Base-by-base conservation (phyloP, 345 rosid species). In the Schrenkiella parvula region DNA sequence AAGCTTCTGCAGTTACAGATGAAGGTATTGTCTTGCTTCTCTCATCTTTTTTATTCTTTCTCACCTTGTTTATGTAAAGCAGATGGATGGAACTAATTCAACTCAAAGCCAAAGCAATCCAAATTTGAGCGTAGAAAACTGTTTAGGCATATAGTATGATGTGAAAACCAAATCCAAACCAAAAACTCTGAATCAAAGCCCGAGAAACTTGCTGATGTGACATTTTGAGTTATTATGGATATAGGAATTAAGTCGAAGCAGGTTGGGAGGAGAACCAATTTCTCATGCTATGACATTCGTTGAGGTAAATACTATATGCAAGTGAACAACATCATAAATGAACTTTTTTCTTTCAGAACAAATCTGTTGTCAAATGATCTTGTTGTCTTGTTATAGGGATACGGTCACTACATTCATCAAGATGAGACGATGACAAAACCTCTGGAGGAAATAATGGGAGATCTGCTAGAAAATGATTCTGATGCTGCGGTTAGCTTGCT, bases 1-100 rank as follows among this genome's bases (percentile, higher is more conserved):
- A 86, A 86, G 83, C 78, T 79, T 78, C 78, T 88, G 73, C 90
- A 88, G 67, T 64, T 80, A 55, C 87, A 84, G 75, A 57, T 88
- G 73, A 84, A 79, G 88, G 93, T 86, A 75, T 61, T 37, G 12
- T 13, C 56, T 13, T 51, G 50, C 48, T 73, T 66, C 50, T 54
- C 51, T 18, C 4, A 29, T 53, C 44, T 50, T 23, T 23, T 44
- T 23, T 44, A 3, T 2, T 23, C 15, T 2, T 51, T 25, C 18
- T 51, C 32, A n/a, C 31, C 55, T 50, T 23, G 9, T n/a, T 48
- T 11, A 23, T 50, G 10, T 5, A 23, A 34, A 52, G 10, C 2
- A 52, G 2, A 51, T 51, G 4, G 32, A 23, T 23, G 32, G 25
- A 5, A 51, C 56, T 23, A 25, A 51, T 51, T 10, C 56, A 11